Evolutionary conservation across 2,329 filamentous ascomycete genomes (phyloP).

Genomic region (Juglanconis oblonga): DNA sequence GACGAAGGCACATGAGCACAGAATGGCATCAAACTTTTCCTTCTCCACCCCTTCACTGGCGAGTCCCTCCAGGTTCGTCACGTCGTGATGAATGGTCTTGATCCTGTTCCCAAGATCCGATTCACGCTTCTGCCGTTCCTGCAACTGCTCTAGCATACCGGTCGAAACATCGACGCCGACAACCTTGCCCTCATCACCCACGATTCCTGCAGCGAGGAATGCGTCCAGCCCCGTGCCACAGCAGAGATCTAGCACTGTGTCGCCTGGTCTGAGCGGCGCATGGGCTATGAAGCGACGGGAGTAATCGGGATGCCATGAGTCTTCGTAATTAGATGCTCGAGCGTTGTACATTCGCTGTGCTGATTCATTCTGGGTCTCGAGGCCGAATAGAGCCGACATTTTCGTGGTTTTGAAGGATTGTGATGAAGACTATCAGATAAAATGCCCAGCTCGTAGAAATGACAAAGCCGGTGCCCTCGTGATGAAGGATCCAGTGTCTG

Average conservation of each 20-base stretch:
- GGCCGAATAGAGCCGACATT: constrained; percentile 13
- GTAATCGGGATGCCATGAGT: constrained; percentile 32
- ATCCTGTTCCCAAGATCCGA: constrained; percentile 19
- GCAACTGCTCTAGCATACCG: constrained; percentile 30
- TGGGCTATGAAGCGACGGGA: constrained; percentile 29
- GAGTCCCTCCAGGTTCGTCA: constrained; percentile 24
- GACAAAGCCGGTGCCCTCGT: no score
- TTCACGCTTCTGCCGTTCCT: constrained; percentile 21
- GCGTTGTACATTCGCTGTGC: constrained; percentile 30
- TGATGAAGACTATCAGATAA: no score
- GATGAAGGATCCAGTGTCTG: no score
- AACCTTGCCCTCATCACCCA: constrained; percentile 26
- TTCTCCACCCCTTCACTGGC: constrained; percentile 17
- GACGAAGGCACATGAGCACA: constrained; percentile 34
- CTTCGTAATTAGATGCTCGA: constrained; percentile 30
- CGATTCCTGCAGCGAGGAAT: constrained; percentile 26
- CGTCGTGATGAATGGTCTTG: constrained; percentile 27
- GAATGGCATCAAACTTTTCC: constrained; percentile 28
- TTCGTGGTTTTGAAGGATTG: not conserved
- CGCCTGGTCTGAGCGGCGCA: constrained; percentile 23
- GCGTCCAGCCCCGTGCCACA: constrained; percentile 35
- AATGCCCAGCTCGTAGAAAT: no score
- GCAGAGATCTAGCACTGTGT: constrained; percentile 29
- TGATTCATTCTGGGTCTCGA: constrained; percentile 20
- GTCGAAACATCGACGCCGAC: constrained; percentile 30